phyloP scores from a whole-genome alignment of 2,329 filamentous ascomycete species.

The Bertia moriformis region DNA sequence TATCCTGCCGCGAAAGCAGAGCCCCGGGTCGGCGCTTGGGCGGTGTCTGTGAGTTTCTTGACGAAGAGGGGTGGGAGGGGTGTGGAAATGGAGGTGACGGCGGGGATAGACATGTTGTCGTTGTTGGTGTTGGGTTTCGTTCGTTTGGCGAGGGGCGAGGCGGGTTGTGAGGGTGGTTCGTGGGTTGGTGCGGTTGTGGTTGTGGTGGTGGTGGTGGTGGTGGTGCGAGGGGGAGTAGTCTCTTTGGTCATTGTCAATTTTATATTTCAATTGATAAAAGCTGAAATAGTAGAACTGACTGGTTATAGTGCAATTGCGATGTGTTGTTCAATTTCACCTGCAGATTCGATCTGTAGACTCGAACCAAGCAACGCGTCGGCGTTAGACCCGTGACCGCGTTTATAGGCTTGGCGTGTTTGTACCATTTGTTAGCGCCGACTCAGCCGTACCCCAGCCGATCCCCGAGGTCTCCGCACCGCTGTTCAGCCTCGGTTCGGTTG shows the following conservation, averaged over 20 bases:
- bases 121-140: slow-evolving; percentile 43
- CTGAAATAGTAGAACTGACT: too few species aligned
- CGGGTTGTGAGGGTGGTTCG: slow-evolving; percentile 42
- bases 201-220: too few species aligned
- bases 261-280: too few species aligned
- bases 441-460: too few species aligned
- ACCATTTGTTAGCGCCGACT: too few species aligned
- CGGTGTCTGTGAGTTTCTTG: slow-evolving; percentile 73
- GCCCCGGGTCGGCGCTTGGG: slow-evolving; percentile 73
- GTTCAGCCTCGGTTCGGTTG: too few species aligned
- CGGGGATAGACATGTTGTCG: slow-evolving; percentile 9
- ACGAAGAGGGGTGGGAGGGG: slow-evolving; percentile 56
- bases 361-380: too few species aligned
- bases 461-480: too few species aligned
- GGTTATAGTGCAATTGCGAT: too few species aligned
- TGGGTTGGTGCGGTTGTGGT: slow-evolving; percentile 13
- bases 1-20: slow-evolving; percentile 85
- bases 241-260: slow-evolving; percentile 24
- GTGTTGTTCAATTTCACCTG: too few species aligned
- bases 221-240: slow-evolving; percentile 17
- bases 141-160: slow-evolving; percentile 68
- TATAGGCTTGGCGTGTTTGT: not conserved
- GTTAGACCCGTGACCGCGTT: too few species aligned
- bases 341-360: too few species aligned
- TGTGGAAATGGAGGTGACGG: slow-evolving; percentile 14